Conservation (phyloP, 2,329 filamentous ascomycete species). For the Exophiala dermatitidis region DNA sequence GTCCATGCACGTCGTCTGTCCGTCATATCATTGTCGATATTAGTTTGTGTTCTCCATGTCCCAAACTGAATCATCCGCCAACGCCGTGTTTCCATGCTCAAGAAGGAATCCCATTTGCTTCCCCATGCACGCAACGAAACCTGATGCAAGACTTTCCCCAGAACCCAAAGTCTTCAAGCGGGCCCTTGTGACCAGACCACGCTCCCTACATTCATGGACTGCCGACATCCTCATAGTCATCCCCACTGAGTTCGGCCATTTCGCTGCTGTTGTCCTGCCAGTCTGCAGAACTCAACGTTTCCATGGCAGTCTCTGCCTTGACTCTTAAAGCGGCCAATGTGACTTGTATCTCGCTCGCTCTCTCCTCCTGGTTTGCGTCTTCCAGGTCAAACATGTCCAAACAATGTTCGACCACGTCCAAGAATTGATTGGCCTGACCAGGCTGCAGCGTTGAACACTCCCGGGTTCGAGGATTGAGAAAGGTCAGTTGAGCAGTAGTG, state of each 20-base stretch:
- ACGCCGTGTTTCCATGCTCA: not conserved
- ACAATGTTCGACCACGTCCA: conserved; percentile 20
- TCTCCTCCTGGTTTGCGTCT: conserved; percentile 17
- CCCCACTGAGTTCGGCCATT: conserved; percentile 20
- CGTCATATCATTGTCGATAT: conserved; percentile 3
- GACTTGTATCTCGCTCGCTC: conserved; percentile 9
- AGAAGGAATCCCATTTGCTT: not conserved
- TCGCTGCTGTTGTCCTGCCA: conserved; percentile 24
- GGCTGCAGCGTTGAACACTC: conserved; percentile 13
- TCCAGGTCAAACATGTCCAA: conserved; percentile 18
- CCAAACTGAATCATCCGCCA: not conserved
- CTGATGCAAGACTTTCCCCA: not conserved
- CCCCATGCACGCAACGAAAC: not conserved
- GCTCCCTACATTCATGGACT: conserved; percentile 8
- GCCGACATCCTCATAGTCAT: conserved; percentile 19
- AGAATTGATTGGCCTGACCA: conserved; percentile 22
- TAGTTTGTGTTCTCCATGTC: not conserved
- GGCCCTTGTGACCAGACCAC: not conserved
- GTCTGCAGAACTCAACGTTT: conserved; percentile 22
- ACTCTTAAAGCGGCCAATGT: conserved; percentile 11
- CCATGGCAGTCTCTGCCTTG: conserved; percentile 18
- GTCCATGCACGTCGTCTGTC: conserved; percentile 3
- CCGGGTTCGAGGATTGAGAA: conserved; percentile 13
- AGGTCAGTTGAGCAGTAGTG: conserved; percentile 13
- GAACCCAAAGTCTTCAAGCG: not conserved